Base-by-base conservation (phyloP, 495 filamentous ascomycete species). In the Penicillium psychrofluorescens region DNA sequence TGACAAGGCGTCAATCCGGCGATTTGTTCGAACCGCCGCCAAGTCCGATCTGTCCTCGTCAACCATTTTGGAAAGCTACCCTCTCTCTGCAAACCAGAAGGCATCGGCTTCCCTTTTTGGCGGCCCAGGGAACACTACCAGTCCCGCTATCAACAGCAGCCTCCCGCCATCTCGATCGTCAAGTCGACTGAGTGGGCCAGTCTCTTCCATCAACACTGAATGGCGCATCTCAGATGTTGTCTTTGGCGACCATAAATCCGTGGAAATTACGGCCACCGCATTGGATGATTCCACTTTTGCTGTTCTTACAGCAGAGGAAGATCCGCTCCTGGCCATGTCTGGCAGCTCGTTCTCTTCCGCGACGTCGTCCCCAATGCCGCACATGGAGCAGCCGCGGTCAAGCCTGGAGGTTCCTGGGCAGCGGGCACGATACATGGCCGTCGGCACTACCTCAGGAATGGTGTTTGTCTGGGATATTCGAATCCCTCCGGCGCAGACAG, bases 401-500 rank as follows among this genome's bases (percentile, higher is more conserved):
- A 56, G 56, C 29, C 53, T 62, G 0, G 76, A 79, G 43, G 74
- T 95, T 36, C 91, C 92, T 16, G 92, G 92, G 10, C 84, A 88
- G 44, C 79, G 89, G 39, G 86, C 84, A 28, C 84, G 92, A 15
- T 78, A 94, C 14, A 53, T 97, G 33, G 87, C 88, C 9, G 68
- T 85, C 14, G 92, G 92, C 22, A 96, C 88, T 7, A 79, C 77
- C 35, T 80, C 67, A n/a, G 92, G 94, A 11, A 71, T 68, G 37
- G 71, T 98, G 12, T 68, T 90, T 27, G 56, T 95, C 2, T 98
- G 91, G 90, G 85, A 97, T 51, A 79, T 86, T 52, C 82, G 92
- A 36, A 74, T 78, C 4, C 68, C 86, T 48, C 55, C 70, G 6
- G 56, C 81, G 37, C 71, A 58, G 13, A 74, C 61, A 36, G 44